phyloP scores from a whole-genome alignment of 805 yeast genomes.

The Yueomyces sinensis region DNA sequence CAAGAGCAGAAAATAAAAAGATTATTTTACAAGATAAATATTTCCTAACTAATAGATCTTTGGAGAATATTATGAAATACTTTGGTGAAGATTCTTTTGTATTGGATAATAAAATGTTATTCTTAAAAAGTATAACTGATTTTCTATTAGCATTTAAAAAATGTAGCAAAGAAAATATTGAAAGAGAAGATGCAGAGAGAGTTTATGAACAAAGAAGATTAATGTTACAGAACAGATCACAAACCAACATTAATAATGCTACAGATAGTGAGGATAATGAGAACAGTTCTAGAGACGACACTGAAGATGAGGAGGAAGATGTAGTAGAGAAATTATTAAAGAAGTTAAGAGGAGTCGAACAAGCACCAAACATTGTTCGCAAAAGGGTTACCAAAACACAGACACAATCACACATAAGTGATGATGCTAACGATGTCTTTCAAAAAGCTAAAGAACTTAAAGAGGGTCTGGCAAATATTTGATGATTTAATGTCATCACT shows the following conservation, averaged over 20 bases:
- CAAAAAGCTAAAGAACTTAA: not conserved
- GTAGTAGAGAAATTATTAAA: constrained; percentile 16
- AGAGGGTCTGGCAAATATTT: constrained; percentile 18
- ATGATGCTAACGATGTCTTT: not conserved
- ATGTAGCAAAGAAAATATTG: constrained; percentile 52
- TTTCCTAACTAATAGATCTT: constrained; percentile 34
- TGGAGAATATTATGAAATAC: constrained; percentile 48
- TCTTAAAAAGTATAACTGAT: constrained; percentile 47
- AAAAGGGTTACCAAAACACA: constrained; percentile 2
- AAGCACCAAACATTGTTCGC: constrained; percentile 7
- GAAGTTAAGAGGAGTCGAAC: constrained; percentile 16
- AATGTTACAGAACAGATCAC: constrained; percentile 22
- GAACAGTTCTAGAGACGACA: not conserved
- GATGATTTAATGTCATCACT: no score
- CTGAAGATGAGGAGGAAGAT: constrained; percentile 5
- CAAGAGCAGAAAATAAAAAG: constrained; percentile 41
- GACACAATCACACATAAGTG: not conserved
- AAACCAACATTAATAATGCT: not conserved
- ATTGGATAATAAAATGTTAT: constrained; percentile 41
- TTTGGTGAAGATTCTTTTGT: constrained; percentile 57
- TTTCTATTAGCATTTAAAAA: constrained; percentile 50
- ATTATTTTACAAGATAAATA: constrained; percentile 39
- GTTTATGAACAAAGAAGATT: constrained; percentile 52
- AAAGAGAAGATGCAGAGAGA: constrained; percentile 54
- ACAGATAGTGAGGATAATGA: constrained; percentile 1